Conservation (phyloP, 2,329 filamentous ascomycete genomes). For the Penicillium polonicum region DNA sequence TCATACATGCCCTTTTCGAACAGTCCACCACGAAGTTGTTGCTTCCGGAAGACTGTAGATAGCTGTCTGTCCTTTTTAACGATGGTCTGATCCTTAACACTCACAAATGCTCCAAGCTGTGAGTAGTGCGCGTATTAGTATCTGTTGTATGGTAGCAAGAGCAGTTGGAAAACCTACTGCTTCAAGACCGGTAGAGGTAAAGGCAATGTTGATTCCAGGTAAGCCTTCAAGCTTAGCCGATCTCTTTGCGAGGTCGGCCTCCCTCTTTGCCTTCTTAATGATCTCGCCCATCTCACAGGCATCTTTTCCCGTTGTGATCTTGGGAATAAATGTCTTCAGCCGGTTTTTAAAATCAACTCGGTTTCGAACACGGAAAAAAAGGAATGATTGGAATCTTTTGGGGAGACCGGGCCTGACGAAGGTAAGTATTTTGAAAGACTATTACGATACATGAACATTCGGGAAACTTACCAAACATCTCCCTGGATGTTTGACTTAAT, state of each 20-base stretch:
- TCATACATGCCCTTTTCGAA: slow-evolving; percentile 17
- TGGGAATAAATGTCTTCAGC: slow-evolving; percentile 7
- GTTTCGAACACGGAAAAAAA: slow-evolving; percentile 16
- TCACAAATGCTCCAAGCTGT: slow-evolving; percentile 7
- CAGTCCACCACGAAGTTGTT: slow-evolving; percentile 2
- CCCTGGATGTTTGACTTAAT: slow-evolving; percentile 18
- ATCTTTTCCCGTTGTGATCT: slow-evolving; percentile 14
- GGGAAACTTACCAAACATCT: slow-evolving; percentile 15
- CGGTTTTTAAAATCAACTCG: slow-evolving; percentile 8
- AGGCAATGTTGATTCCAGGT: slow-evolving; percentile 10
- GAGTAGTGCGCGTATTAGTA: not conserved
- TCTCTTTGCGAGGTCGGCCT: not conserved
- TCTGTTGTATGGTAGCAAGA: too few species aligned
- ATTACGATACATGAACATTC: not conserved
- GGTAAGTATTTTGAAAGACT: not conserved
- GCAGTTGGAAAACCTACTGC: slow-evolving; percentile 1
- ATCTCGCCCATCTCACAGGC: slow-evolving; percentile 4
- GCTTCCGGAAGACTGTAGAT: not conserved
- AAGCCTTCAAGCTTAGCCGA: slow-evolving; percentile 2
- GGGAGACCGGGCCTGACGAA: slow-evolving; percentile 2
- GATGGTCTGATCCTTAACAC: not conserved
- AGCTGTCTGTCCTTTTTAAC: slow-evolving; percentile 2
- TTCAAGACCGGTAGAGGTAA: slow-evolving; percentile 8
- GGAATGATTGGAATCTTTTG: slow-evolving; percentile 9
- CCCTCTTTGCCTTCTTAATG: slow-evolving; percentile 1